Percentiles rank a stretch among this genome's conserved stretches.
Conservation (phyloP, 129 eudicot species). For the Solidago caesia region DNA sequence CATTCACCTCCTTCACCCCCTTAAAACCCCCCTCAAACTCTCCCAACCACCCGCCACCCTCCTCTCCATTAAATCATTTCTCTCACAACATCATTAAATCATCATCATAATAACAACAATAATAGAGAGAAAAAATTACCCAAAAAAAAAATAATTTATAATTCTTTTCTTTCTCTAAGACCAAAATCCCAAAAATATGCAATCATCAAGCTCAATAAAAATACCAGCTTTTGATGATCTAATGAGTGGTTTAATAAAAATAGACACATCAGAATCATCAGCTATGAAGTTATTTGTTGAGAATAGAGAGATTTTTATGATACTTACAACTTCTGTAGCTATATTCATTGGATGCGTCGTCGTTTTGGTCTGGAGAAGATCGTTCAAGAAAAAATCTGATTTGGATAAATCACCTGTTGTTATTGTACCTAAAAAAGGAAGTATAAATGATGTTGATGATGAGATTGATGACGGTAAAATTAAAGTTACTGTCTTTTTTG, state of each 20-base stretch:
- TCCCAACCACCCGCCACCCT: too few relatives aligned
- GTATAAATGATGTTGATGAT: conserved; percentile 29
- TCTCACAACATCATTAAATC: neutral
- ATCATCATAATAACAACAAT: neutral
- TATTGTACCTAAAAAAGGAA: conserved; percentile 37
- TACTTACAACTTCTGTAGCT: conserved; percentile 72
- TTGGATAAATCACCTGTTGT: conserved; percentile 36
- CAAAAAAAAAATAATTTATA: too few relatives aligned
- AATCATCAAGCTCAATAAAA: conserved; percentile 58
- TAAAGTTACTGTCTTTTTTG: conserved; percentile 81
- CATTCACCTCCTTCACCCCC: too few relatives aligned
- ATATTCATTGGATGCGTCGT: conserved; percentile 67
- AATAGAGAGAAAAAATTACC: conserved; percentile 18
- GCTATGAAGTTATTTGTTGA: conserved; percentile 36
- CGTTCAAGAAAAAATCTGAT: conserved; percentile 40
- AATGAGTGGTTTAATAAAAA: conserved; percentile 54
- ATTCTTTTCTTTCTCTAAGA: neutral
- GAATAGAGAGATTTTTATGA: conserved; percentile 66
- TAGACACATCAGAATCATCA: conserved; percentile 43
- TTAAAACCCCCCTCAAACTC: too few relatives aligned
- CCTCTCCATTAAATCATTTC: neutral
- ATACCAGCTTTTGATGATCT: conserved; percentile 74
- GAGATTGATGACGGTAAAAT: conserved; percentile 85
- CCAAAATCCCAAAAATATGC: conserved; percentile 32
- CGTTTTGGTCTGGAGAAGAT: conserved; percentile 62